Evolutionary conservation across 2,329 filamentous ascomycete species (phyloP).

Genomic region (Westerdykella aurantiaca): DNA sequence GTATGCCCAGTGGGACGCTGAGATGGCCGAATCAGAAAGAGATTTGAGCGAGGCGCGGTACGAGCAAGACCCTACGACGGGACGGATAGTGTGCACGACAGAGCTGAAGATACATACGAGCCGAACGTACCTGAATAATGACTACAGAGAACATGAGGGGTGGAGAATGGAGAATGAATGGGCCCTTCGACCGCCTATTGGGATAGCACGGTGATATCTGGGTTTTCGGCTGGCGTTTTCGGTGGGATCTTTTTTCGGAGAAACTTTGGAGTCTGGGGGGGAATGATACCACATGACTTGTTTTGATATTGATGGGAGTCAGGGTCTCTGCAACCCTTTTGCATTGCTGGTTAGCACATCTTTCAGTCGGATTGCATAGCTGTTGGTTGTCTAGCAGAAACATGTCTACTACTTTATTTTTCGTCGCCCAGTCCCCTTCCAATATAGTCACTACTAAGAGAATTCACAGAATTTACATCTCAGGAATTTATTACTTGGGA

Average conservation of each 20-base stretch:
- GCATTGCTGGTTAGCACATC: no score
- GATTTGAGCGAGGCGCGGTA: neutral
- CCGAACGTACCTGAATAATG: neutral
- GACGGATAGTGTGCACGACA: constrained; percentile 4
- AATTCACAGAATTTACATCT: no score
- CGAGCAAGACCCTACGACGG: constrained; percentile 3
- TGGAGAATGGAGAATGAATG: neutral
- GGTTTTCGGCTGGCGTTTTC: neutral
- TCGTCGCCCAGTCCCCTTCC: no score
- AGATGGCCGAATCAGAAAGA: no score
- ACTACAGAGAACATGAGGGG: neutral
- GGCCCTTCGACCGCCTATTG: neutral
- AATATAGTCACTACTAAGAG: no score
- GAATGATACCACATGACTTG: neutral
- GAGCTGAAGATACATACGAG: constrained; percentile 2
- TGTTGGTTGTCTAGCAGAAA: no score
- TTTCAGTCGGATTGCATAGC: no score
- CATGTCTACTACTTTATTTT: no score
- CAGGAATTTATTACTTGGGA: no score
- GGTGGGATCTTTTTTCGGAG: neutral
- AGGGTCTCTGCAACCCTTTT: neutral
- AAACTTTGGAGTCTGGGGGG: no score
- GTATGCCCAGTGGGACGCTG: neutral
- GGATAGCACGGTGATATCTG: neutral
- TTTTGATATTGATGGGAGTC: neutral